phyloP scores from a whole-genome alignment of 371 early-diverging fungal genomes.

The Funneliformis caledonium region DNA sequence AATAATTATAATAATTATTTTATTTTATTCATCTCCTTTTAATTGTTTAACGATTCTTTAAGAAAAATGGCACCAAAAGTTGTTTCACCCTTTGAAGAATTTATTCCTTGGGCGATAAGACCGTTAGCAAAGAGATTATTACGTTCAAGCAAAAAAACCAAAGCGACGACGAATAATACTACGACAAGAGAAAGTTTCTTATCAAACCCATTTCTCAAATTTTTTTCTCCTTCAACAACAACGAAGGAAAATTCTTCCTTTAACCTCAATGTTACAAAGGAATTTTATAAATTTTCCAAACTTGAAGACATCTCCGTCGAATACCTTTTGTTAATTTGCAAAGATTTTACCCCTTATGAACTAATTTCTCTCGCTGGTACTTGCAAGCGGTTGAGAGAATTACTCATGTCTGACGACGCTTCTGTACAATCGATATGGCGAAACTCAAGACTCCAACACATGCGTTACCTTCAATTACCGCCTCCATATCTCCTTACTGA shows the following conservation, averaged over 20 bases:
- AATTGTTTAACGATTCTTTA: too few species aligned
- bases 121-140: not conserved
- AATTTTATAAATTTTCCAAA: not conserved
- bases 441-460: not conserved
- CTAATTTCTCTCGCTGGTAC: not conserved
- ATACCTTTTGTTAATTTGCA: conserved; percentile 9
- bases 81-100: not conserved
- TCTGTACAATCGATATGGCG: not conserved
- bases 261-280: not conserved
- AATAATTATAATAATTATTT: too few species aligned
- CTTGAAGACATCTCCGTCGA: conserved; percentile 16
- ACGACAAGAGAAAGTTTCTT: not conserved
- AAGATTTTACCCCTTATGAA: conserved; percentile 18
- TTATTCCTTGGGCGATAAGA: not conserved
- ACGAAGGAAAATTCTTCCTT: not conserved
- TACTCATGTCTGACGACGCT: not conserved
- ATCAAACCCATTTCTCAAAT: not conserved
- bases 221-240: not conserved
- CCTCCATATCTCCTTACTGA: conserved; percentile 14
- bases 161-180: not conserved
- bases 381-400: conserved; percentile 5
- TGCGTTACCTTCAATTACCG: not conserved
- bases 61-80: not conserved
- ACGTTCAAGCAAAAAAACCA: not conserved
- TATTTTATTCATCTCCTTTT: too few species aligned